Conservation (phyloP, 148 eudicot species). For the Chenopodium berlandieri region DNA sequence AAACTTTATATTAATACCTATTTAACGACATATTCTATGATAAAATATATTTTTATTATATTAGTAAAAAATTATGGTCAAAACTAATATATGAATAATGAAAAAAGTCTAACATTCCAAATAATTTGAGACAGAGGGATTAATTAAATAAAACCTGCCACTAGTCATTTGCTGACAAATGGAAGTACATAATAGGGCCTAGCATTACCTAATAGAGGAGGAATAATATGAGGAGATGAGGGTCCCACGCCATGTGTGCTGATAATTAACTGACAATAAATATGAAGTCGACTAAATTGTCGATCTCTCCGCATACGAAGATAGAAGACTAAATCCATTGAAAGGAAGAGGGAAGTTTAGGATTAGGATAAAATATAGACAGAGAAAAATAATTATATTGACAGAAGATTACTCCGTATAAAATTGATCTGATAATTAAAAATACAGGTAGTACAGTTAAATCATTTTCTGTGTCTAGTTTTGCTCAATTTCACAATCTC, state of each 20-base stretch:
- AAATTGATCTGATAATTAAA: neutral
- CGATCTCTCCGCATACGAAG: neutral
- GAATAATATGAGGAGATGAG: too few relatives aligned
- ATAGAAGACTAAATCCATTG: neutral
- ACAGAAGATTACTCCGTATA: neutral
- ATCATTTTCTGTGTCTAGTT: neutral
- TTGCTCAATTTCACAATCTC: neutral
- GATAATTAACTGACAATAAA: neutral
- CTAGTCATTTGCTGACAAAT: neutral
- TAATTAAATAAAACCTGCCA: too few relatives aligned
- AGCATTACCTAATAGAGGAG: too few relatives aligned
- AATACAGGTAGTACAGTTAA: neutral
- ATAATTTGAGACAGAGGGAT: too few relatives aligned
- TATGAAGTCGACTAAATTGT: constrained; percentile 4
- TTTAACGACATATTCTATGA: too few relatives aligned
- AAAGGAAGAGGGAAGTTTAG: constrained; percentile 13
- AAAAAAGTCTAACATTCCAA: too few relatives aligned
- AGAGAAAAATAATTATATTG: neutral
- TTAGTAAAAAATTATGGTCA: too few relatives aligned
- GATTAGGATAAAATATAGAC: neutral
- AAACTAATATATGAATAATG: too few relatives aligned
- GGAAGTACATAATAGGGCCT: neutral
- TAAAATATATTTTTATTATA: too few relatives aligned
- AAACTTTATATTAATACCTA: too few relatives aligned
- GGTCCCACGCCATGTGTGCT: constrained; percentile 30